phyloP scores from a whole-genome alignment of 2,329 filamentous ascomycete species.

The Aureobasidium sp. region DNA sequence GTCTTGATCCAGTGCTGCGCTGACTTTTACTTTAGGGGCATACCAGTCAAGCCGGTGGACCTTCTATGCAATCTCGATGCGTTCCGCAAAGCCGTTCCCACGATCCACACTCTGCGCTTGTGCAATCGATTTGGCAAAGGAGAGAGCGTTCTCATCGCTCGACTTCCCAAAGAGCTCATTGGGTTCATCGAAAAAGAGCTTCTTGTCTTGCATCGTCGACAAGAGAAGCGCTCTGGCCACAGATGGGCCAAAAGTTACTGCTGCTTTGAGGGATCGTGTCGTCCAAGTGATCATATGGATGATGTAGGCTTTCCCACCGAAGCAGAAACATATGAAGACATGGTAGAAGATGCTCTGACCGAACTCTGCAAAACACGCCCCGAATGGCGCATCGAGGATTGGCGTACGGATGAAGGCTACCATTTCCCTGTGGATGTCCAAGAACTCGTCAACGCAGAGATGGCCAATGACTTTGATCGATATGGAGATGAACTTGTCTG shows the following conservation, averaged over 20 bases:
- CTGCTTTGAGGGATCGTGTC: not conserved
- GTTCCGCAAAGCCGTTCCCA: not conserved
- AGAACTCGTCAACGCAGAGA: no score
- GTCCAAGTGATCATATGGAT: not conserved
- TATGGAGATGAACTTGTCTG: not conserved
- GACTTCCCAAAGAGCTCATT: not conserved
- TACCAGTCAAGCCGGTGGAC: not conserved
- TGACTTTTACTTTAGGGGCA: not conserved
- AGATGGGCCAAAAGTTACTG: not conserved
- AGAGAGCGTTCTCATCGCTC: not conserved
- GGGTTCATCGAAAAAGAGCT: not conserved
- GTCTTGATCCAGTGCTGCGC: not conserved
- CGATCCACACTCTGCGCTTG: not conserved
- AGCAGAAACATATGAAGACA: no score
- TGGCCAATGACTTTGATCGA: no score
- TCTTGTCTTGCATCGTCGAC: not conserved
- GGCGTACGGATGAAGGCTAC: no score
- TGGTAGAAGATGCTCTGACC: no score
- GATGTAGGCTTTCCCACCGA: no score
- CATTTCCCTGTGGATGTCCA: no score
- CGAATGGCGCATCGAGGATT: no score
- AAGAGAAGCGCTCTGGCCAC: not conserved
- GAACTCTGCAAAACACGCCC: no score
- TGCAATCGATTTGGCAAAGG: not conserved
- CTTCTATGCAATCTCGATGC: not conserved